These are phyloP conservation scores for Metarhizium sp. DNA, from an alignment of 2,329 filamentous ascomycete species.

Conservation along the genomic window DNA sequence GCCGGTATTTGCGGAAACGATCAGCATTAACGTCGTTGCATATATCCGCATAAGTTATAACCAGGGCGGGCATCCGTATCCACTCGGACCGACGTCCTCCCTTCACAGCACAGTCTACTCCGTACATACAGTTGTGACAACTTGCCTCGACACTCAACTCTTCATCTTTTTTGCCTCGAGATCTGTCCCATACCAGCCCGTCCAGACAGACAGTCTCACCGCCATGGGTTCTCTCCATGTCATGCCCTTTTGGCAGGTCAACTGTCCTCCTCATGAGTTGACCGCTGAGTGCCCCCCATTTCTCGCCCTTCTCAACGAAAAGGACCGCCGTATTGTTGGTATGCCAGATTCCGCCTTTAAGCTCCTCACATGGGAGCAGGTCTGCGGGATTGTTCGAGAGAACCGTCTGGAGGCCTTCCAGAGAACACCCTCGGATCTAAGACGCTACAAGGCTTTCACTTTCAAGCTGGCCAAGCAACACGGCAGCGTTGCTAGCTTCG, in stretches of 20 bases:
- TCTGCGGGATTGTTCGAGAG: conserved; percentile 48
- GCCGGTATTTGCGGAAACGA: not conserved
- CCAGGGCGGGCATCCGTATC: not conserved
- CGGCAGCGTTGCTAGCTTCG: conserved; percentile 70
- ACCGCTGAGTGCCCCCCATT: conserved; percentile 62
- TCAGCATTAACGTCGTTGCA: not conserved
- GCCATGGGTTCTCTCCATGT: conserved; percentile 26
- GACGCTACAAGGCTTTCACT: conserved; percentile 67
- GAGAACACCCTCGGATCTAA: conserved; percentile 65
- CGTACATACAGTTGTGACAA: too few relatives aligned
- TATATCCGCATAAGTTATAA: not conserved
- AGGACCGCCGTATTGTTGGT: conserved; percentile 61
- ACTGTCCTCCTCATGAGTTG: conserved; percentile 55
- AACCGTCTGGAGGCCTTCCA: conserved; percentile 72
- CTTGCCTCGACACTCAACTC: too few relatives aligned
- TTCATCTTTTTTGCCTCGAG: too few relatives aligned
- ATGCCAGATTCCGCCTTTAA: conserved; percentile 60
- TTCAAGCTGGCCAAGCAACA: conserved; percentile 54
- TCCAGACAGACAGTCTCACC: not conserved
- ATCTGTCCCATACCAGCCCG: not conserved
- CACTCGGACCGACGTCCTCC: not conserved
- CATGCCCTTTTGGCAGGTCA: conserved; percentile 73
- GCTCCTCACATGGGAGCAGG: conserved; percentile 59
- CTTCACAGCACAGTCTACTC: not conserved
- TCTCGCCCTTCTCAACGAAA: conserved; percentile 51